Evolutionary conservation across 495 filamentous ascomycete species (phyloP).

Genomic region (Daldinia bambusicola): DNA sequence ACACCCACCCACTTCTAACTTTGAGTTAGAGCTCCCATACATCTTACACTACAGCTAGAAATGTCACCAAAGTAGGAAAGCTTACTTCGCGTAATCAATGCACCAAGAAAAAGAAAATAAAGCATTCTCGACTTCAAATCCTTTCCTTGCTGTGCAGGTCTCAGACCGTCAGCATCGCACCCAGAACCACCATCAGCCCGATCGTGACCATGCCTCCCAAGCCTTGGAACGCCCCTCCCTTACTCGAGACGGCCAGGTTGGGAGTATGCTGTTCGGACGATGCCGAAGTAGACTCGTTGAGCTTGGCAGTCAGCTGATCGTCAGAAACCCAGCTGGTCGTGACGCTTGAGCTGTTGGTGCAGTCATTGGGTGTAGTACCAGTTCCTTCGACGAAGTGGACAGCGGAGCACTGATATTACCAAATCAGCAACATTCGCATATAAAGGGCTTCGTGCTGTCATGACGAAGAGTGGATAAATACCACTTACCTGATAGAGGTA

Average conservation of each 20-base stretch:
- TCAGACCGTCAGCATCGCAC: conserved; percentile 24
- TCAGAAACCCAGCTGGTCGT: conserved; percentile 52
- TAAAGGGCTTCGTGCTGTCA: too few species aligned
- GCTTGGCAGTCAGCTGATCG: conserved; percentile 46
- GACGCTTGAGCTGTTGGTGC: conserved; percentile 57
- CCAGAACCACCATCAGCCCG: conserved; percentile 19
- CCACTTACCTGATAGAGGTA: conserved; percentile 60
- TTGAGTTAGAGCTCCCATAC: conserved; percentile 1
- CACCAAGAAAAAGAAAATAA: conserved; percentile 14
- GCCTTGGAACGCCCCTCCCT: conserved; percentile 13
- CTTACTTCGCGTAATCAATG: conserved; percentile 6
- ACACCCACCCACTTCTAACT: conserved; percentile 15
- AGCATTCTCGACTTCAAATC: conserved; percentile 4
- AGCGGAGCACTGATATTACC: conserved; percentile 55
- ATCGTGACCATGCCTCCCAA: conserved; percentile 20
- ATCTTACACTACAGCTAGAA: conserved; percentile 7
- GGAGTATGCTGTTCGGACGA: conserved; percentile 14
- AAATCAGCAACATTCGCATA: background rate
- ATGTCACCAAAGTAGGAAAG: conserved; percentile 1
- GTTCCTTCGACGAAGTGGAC: conserved; percentile 62
- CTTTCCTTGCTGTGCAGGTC: background rate
- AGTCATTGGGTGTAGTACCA: conserved; percentile 40
- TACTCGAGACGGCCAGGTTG: conserved; percentile 22
- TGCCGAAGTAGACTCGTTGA: conserved; percentile 27
- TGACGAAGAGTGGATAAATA: conserved; percentile 17